These are phyloP conservation scores for Dovyalis caffra DNA, from an alignment of 345 rosid genomes.

Conservation along the genomic window DNA sequence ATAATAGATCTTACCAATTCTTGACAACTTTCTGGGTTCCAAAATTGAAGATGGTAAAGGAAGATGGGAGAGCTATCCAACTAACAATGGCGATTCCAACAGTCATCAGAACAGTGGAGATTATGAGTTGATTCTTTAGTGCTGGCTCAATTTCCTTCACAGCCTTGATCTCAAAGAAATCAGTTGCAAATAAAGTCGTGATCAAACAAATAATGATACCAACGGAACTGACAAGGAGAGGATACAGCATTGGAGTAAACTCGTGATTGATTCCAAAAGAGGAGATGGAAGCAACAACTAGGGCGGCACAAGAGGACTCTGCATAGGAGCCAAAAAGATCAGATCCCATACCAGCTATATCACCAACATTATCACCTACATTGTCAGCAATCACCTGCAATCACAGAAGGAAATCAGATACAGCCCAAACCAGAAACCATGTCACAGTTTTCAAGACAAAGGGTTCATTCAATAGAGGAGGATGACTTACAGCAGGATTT, in stretches of 20 bases:
- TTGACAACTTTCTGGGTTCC: conserved; percentile 68
- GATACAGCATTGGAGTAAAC: conserved; percentile 68
- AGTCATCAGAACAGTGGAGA: conserved; percentile 70
- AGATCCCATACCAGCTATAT: conserved; percentile 85
- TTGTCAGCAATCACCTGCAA: conserved; percentile 82
- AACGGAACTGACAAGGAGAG: conserved; percentile 66
- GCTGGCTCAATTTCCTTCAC: conserved; percentile 73
- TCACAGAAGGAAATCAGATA: conserved; percentile 14
- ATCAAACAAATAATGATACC: conserved; percentile 68
- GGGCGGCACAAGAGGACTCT: conserved; percentile 77
- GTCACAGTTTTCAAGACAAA: neutral
- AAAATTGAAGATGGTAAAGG: conserved; percentile 72
- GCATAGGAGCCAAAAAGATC: conserved; percentile 79
- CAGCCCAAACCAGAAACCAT: neutral
- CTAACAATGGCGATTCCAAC: conserved; percentile 58
- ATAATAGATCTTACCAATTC: conserved; percentile 47
- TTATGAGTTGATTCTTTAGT: conserved; percentile 65
- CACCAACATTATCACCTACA: conserved; percentile 85
- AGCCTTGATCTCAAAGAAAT: conserved; percentile 68
- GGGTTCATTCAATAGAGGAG: conserved; percentile 2
- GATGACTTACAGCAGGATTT: conserved; percentile 71
- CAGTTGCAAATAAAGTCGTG: conserved; percentile 75
- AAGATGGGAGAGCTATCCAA: conserved; percentile 56
- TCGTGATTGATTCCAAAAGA: conserved; percentile 71
- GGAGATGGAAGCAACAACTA: conserved; percentile 75